These are phyloP conservation scores for Gonium pectorale DNA, from an alignment of 139 green algal genomes.

Conservation along the genomic window DNA sequence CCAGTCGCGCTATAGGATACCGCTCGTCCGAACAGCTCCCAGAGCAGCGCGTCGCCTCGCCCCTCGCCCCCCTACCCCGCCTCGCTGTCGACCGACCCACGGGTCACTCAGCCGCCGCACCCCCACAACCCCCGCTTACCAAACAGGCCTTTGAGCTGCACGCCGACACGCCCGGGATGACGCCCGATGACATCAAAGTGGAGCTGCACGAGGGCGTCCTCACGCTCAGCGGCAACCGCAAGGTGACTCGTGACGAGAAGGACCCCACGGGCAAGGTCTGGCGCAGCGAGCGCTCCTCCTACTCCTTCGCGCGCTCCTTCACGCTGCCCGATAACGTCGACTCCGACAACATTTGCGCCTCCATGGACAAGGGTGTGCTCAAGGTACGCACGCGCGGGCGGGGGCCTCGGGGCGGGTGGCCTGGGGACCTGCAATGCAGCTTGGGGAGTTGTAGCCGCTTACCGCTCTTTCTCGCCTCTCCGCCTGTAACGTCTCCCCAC, in stretches of 20 bases:
- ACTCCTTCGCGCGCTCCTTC: slow-evolving; percentile 53
- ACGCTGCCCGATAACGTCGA: slow-evolving; percentile 56
- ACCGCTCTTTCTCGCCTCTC: too few relatives aligned
- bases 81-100: too few relatives aligned
- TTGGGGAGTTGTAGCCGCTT: too few relatives aligned
- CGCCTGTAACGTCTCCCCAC: too few relatives aligned
- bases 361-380: slow-evolving; percentile 47
- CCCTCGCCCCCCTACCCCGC: too few relatives aligned
- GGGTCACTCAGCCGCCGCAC: too few relatives aligned
- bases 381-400: slow-evolving; percentile 5
- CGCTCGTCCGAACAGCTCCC: too few relatives aligned
- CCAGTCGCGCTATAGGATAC: too few relatives aligned
- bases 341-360: slow-evolving; percentile 45
- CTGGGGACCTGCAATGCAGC: too few relatives aligned
- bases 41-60: too few relatives aligned
- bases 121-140: too few relatives aligned
- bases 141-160: slow-evolving; percentile 35
- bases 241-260: slow-evolving; percentile 46
- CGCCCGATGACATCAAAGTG: slow-evolving; percentile 40
- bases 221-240: slow-evolving; percentile 14
- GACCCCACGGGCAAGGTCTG: slow-evolving; percentile 38
- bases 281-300: slow-evolving; percentile 48
- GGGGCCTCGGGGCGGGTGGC: too few relatives aligned
- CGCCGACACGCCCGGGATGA: slow-evolving; percentile 41
- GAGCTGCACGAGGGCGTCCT: slow-evolving; percentile 36